Evolutionary conservation across 495 filamentous ascomycete genomes (phyloP).

Genomic region (Cetradonia linearis): DNA sequence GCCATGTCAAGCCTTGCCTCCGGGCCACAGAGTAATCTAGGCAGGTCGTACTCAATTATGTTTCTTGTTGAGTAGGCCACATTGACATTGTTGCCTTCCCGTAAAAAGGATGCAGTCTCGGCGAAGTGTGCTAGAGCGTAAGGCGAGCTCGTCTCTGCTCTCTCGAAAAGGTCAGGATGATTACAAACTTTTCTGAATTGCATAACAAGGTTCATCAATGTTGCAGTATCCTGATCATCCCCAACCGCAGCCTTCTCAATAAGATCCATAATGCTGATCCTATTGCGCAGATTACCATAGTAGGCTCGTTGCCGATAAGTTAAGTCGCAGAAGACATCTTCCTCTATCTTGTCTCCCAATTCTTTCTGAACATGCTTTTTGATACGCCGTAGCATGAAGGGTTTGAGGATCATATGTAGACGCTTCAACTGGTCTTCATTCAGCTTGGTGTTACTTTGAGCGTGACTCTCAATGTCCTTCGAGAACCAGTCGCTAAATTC

Average conservation of each 20-base stretch:
- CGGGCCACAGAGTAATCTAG: slow-evolving; percentile 65
- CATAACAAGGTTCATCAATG: slow-evolving; percentile 98
- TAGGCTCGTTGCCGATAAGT: slow-evolving; percentile 96
- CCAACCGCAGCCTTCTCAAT: slow-evolving; percentile 94
- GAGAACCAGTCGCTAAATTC: slow-evolving; percentile 99
- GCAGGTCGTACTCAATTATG: slow-evolving; percentile 72
- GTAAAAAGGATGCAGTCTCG: slow-evolving; percentile 87
- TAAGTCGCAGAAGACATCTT: slow-evolving; percentile 91
- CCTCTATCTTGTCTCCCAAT: slow-evolving; percentile 95
- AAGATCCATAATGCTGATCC: slow-evolving; percentile 96
- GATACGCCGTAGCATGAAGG: slow-evolving; percentile 97
- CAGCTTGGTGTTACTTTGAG: slow-evolving; percentile 95
- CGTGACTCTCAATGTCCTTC: slow-evolving; percentile 97
- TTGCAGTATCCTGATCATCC: slow-evolving; percentile 88
- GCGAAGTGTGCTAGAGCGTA: slow-evolving; percentile 75
- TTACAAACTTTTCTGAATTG: slow-evolving; percentile 99
- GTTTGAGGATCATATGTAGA: slow-evolving; percentile 97
- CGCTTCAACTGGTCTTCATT: slow-evolving; percentile 96
- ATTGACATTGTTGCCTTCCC: slow-evolving; percentile 70
- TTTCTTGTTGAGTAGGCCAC: slow-evolving; percentile 83
- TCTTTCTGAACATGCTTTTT: slow-evolving; percentile 99
- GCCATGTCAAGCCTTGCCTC: slow-evolving; percentile 67
- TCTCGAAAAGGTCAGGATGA: slow-evolving; percentile 92
- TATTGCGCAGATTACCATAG: slow-evolving; percentile 82
- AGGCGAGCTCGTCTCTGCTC: slow-evolving; percentile 81